These are phyloP conservation scores for Gryganskiella cystojenkinii DNA, from an alignment of 192 early-diverging fungal species.

Conservation along the genomic window DNA sequence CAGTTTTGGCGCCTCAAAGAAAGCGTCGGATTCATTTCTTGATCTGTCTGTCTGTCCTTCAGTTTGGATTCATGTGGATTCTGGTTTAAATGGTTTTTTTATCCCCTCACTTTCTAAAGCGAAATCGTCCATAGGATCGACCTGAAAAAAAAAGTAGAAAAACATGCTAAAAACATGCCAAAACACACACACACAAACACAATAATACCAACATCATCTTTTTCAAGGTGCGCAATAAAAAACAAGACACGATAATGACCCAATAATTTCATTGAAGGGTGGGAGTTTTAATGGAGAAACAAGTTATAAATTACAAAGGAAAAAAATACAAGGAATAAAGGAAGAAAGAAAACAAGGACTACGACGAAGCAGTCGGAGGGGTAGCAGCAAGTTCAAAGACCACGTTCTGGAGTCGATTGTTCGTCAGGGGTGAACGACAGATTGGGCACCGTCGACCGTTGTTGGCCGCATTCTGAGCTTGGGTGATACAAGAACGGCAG, in stretches of 20 bases:
- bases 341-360: constrained; percentile 5
- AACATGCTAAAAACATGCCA: too few relatives aligned
- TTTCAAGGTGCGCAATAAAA: too few relatives aligned
- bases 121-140: background rate
- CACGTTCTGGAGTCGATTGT: constrained; percentile 12
- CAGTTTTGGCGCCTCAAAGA: constrained; percentile 71
- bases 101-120: background rate
- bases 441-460: constrained; percentile 18
- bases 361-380: background rate
- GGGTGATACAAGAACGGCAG: constrained; percentile 20
- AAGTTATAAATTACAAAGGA: background rate
- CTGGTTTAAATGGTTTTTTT: constrained; percentile 58
- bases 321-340: background rate
- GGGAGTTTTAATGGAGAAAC: background rate
- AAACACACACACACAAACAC: too few relatives aligned
- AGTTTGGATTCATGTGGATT: constrained; percentile 86
- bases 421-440: constrained; percentile 15
- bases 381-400: background rate
- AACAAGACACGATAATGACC: background rate
- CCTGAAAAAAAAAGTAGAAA: too few relatives aligned
- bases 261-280: background rate
- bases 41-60: constrained; percentile 84
- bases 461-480: constrained; percentile 7
- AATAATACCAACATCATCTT: too few relatives aligned
- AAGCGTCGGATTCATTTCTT: constrained; percentile 90